Base-by-base conservation (phyloP, 2,329 filamentous ascomycete genomes). In the Exserohilum turcica region DNA sequence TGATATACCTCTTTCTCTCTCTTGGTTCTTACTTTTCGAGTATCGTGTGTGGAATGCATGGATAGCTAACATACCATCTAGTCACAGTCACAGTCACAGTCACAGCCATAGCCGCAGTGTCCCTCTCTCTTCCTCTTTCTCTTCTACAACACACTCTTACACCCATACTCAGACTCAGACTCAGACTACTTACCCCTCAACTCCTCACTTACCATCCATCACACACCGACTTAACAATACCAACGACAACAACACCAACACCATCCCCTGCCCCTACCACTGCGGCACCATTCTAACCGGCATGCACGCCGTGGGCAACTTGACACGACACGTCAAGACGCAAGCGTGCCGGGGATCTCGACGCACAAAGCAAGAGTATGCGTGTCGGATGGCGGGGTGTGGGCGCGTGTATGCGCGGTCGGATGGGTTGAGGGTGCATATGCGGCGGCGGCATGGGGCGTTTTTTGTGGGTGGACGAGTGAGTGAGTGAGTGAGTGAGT, bases 251-350 rank as follows among this genome's bases (percentile, higher is more conserved):
- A 29, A 29, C n/a, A 49, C 60, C 18, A 52, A 50, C 29, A 45
- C 28, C 12, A 48, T 65, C 1, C 53, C 46, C 12, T 67, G 64
- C 44, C 64, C 64, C 5, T 61, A 67, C 48, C 38, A 48, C 8
- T 70, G 67, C 39, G 65, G 64, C 0, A 60, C 56, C 4, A 43
- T 62, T 1, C 37, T 71, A 38, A 63, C 56, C 5, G 68, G 67
- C 6, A 47, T 56, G 1, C 63, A 72, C 38, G 68, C 67, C 15
- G 50, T 59, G 5, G 66, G 68, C 7, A 72, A 72, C 28, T 51
- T 72, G 6, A 66, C 63, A 1, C 65, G 69, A 2, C 68, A 71
- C 47, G 44, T 61, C 16, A 68, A 67, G 27, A 65, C 67, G 5
- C 50, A 58, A 36, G 56, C 50, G 10, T 72, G 68, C 29, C 32